Evolutionary conservation across 2,329 filamentous ascomycete genomes (phyloP), one percentile per base, ranked within the genome.

Genomic region (Diplodia scrobiculata): DNA sequence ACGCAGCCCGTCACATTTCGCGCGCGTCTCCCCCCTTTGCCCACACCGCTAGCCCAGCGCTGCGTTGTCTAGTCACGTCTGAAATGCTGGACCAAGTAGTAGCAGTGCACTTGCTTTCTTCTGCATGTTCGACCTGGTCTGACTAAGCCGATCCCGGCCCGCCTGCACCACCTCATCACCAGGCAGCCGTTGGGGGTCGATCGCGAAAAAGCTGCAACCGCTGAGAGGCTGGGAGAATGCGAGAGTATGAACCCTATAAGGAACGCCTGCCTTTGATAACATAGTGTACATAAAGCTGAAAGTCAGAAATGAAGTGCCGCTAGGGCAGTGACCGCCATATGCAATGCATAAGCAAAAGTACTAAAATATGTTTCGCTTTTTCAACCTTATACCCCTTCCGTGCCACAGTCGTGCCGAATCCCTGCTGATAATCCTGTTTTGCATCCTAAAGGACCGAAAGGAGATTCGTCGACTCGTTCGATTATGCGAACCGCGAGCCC

Each of bases 391-490:
- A 10, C 32, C 32, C 32, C 36, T 19, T 19, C 19, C 41, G 3
- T 38, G 14, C 59, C 29, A 32, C 34, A 21, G 13, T 19, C 36
- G 38, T 27, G 25, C 38, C 54, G 14, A 17, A 25, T 5, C 14
- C 38, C 38, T 14, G 13, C 36, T 13, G 21, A 34, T 14, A 7
- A 52, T 19, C 48, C 36, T 10, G 5, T 64, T 45, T 64, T 53
- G 50, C 51, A 53, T 54, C 62, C 32, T 10, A 36, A 34, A 32
- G 34, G 36, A 54, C 50, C 50, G 62, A 25, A 54, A 64, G 62
- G 38, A 64, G 50, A 64, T 64, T 64, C 62, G 62, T 64, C 50
- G 36, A 34, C 62, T 64, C 50, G 25, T 54, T 19, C 29, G 38
- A n/a, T 36, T 19, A 62, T 50, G 25, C 41, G 45, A 14, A 27